Evolutionary conservation across 2,329 filamentous ascomycete species (phyloP).

Genomic region (Sporothrix protearum): DNA sequence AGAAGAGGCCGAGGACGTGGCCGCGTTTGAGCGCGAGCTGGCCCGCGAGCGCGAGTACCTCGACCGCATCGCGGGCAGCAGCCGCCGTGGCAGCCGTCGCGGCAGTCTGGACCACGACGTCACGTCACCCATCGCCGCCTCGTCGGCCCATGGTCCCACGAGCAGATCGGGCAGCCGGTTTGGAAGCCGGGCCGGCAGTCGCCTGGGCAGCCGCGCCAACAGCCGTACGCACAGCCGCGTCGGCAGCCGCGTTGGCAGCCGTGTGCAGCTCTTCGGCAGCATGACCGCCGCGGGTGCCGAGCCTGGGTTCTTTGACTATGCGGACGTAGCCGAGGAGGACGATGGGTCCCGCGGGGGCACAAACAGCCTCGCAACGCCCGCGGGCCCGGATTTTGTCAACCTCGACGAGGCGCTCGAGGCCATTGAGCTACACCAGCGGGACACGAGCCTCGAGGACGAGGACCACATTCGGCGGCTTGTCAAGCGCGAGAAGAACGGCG

Average conservation of each 20-base stretch:
- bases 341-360: slow-evolving; percentile 39
- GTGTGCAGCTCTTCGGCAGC: slow-evolving; percentile 43
- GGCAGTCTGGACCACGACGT: slow-evolving; percentile 36
- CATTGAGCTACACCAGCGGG: slow-evolving; percentile 42
- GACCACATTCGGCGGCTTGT: slow-evolving; percentile 56
- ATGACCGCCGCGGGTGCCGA: slow-evolving; percentile 21
- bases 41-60: slow-evolving; percentile 48
- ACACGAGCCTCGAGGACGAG: slow-evolving; percentile 55
- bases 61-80: slow-evolving; percentile 39
- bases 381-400: slow-evolving; percentile 61
- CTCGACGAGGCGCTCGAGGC: slow-evolving; percentile 58
- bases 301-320: slow-evolving; percentile 21
- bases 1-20: slow-evolving; percentile 43
- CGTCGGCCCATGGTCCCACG: slow-evolving; percentile 5
- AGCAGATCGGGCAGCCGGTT: slow-evolving; percentile 39
- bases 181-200: slow-evolving; percentile 47
- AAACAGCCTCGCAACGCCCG: slow-evolving; percentile 26
- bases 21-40: slow-evolving; percentile 49
- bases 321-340: slow-evolving; percentile 35
- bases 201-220: slow-evolving; percentile 44
- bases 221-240: slow-evolving; percentile 51
- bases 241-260: slow-evolving; percentile 45
- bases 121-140: slow-evolving; percentile 28
- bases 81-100: slow-evolving; percentile 45
- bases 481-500: slow-evolving; percentile 48